phyloP scores from a whole-genome alignment of 108 stramenopile species.

The Asterionellopsis glacialis region DNA sequence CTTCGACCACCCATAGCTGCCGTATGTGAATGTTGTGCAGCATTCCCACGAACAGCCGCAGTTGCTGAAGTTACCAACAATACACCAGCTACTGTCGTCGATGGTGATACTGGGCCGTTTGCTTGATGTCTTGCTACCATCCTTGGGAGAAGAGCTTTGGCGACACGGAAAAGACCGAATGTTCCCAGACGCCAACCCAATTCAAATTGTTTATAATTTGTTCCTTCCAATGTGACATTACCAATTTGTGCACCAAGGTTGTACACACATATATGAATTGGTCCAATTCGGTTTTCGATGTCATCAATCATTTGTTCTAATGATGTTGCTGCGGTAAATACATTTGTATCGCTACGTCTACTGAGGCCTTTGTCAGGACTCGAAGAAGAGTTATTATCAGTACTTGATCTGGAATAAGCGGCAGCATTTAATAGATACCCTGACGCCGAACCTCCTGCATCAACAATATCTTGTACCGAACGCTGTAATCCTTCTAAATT shows the following conservation, averaged over 20 bases:
- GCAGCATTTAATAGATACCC: neutral
- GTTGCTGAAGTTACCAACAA: too few relatives aligned
- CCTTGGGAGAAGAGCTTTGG: neutral
- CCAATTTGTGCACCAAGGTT: constrained; percentile 1
- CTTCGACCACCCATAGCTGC: too few relatives aligned
- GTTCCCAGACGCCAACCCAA: neutral
- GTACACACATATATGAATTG: neutral
- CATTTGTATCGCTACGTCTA: too few relatives aligned
- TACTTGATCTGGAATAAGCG: too few relatives aligned
- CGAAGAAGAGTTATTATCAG: too few relatives aligned
- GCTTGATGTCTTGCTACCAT: too few relatives aligned
- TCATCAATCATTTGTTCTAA: neutral
- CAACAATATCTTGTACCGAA: neutral
- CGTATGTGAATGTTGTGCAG: too few relatives aligned
- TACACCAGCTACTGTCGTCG: too few relatives aligned
- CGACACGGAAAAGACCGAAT: neutral
- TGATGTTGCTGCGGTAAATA: too few relatives aligned
- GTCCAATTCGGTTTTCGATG: neutral
- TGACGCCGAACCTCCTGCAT: neutral
- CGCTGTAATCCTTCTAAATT: neutral
- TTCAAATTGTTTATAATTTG: neutral
- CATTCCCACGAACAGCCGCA: too few relatives aligned
- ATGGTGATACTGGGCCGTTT: too few relatives aligned
- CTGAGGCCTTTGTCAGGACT: too few relatives aligned
- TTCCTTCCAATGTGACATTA: neutral